Conservation (phyloP, 495 filamentous ascomycete species). For the Penicillium steckii region DNA sequence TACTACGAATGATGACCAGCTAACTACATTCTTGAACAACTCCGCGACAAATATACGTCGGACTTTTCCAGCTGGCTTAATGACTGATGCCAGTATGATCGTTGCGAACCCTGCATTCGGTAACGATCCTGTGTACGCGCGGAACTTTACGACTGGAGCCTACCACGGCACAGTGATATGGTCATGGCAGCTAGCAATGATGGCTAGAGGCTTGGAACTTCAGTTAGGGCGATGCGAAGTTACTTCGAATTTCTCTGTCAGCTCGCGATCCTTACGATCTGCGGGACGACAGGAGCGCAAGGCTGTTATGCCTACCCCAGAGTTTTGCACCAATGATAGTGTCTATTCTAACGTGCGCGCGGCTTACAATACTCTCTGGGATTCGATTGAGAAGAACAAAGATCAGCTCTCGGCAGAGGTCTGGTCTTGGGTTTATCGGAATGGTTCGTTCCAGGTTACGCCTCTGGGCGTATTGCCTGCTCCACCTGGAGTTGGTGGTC, state of each 20-base stretch:
- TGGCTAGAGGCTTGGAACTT: slow-evolving; percentile 54
- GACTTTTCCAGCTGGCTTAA: slow-evolving; percentile 59
- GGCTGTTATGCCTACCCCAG: slow-evolving; percentile 21
- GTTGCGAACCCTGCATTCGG: slow-evolving; percentile 64
- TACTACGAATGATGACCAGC: slow-evolving; percentile 55
- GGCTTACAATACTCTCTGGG: slow-evolving; percentile 62
- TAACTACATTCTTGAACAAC: slow-evolving; percentile 54
- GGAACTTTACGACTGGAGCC: slow-evolving; percentile 53
- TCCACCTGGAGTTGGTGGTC: slow-evolving; percentile 43
- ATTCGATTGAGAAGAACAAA: slow-evolving; percentile 54
- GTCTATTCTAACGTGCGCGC: slow-evolving; percentile 49
- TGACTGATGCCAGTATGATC: slow-evolving; percentile 54
- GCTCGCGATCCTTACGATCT: background rate
- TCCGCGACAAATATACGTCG: slow-evolving; percentile 54
- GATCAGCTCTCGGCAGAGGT: slow-evolving; percentile 56
- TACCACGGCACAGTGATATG: slow-evolving; percentile 69
- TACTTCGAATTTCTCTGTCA: slow-evolving; percentile 6
- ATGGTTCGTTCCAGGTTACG: slow-evolving; percentile 46
- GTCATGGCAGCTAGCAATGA: slow-evolving; percentile 66
- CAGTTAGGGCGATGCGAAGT: slow-evolving; percentile 46
- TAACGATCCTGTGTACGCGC: slow-evolving; percentile 41
- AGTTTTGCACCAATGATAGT: slow-evolving; percentile 48
- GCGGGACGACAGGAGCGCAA: background rate
- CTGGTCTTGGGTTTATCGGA: slow-evolving; percentile 60
- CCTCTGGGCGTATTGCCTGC: slow-evolving; percentile 53